A percentile compares a stretch with the other conserved stretches of the same genome.
phyloP scores from a whole-genome alignment of 768 basidiomycete species.

The Xerocomellus dryophilus region DNA sequence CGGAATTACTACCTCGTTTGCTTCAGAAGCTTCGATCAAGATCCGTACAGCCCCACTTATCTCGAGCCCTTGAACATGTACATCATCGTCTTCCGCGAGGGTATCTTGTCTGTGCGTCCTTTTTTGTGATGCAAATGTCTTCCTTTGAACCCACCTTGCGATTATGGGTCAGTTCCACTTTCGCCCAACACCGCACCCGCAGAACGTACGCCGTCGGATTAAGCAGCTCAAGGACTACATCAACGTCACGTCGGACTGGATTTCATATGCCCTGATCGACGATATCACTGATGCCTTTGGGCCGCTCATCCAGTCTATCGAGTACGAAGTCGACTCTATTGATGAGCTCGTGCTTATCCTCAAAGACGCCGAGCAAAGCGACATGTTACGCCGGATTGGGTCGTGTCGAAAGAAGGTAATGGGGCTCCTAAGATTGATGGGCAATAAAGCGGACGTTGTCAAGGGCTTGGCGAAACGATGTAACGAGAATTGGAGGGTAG shows the following conservation, averaged over 20 bases:
- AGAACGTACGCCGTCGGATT: slow-evolving; percentile 95
- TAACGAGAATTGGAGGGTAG: slow-evolving; percentile 98
- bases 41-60: slow-evolving; percentile 94
- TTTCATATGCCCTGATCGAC: slow-evolving; percentile 98
- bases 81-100: slow-evolving; percentile 97
- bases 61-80: slow-evolving; percentile 99
- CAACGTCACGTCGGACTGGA: slow-evolving; percentile 98
- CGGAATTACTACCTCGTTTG: slow-evolving; percentile 98
- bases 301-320: slow-evolving; percentile 96
- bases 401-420: slow-evolving; percentile 99
- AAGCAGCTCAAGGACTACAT: slow-evolving; percentile 99
- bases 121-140: background rate
- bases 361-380: slow-evolving; percentile 72
- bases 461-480: slow-evolving; percentile 97
- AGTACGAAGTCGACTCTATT: slow-evolving; percentile 98
- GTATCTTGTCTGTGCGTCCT: slow-evolving; percentile 79
- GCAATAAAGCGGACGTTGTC: slow-evolving; percentile 99
- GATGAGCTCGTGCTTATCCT: slow-evolving; percentile 97
- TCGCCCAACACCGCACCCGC: slow-evolving; percentile 93
- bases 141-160: background rate
- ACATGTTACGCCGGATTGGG: slow-evolving; percentile 96
- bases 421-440: slow-evolving; percentile 95
- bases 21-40: slow-evolving; percentile 99
- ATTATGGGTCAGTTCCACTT: slow-evolving; percentile 80
- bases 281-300: slow-evolving; percentile 99